phyloP scores from a whole-genome alignment of 208 protist species.

The Lotmaria passim region DNA sequence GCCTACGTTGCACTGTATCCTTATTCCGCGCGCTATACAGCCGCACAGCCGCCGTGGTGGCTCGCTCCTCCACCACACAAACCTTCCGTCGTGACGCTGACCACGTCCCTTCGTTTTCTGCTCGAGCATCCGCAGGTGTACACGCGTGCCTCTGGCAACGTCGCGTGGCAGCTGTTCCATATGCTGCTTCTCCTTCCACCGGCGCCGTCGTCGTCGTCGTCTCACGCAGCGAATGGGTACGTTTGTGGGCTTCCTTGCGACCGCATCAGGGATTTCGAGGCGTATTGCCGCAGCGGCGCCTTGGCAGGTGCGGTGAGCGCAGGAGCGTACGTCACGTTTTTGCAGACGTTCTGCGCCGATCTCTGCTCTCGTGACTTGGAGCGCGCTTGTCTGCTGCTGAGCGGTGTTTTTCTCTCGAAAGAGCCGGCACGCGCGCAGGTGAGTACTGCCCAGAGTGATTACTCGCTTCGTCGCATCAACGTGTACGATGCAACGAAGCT shows the following conservation, averaged over 20 bases:
- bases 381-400: constrained; percentile 1
- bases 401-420: constrained; percentile 1
- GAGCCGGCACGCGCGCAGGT: neutral
- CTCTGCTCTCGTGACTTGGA: constrained; percentile 2
- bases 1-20: constrained; percentile 60
- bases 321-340: constrained; percentile 25
- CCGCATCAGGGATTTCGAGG: constrained; percentile 8
- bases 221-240: neutral
- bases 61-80: neutral
- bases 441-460: neutral
- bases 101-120: constrained; percentile 1
- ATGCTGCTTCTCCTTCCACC: constrained; percentile 23
- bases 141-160: constrained; percentile 14
- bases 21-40: constrained; percentile 22
- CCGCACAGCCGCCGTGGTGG: constrained; percentile 21
- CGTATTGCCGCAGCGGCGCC: neutral
- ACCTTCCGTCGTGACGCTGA: constrained; percentile 12
- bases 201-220: neutral
- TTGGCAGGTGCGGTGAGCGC: constrained; percentile 4
- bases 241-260: neutral
- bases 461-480: constrained; percentile 9
- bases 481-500: constrained; percentile 27
- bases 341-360: constrained; percentile 18
- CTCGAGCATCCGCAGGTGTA: neutral
- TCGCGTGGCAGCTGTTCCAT: constrained; percentile 38